Conservation (phyloP, 2,329 filamentous ascomycete species). For the Cytospora piceicola region DNA sequence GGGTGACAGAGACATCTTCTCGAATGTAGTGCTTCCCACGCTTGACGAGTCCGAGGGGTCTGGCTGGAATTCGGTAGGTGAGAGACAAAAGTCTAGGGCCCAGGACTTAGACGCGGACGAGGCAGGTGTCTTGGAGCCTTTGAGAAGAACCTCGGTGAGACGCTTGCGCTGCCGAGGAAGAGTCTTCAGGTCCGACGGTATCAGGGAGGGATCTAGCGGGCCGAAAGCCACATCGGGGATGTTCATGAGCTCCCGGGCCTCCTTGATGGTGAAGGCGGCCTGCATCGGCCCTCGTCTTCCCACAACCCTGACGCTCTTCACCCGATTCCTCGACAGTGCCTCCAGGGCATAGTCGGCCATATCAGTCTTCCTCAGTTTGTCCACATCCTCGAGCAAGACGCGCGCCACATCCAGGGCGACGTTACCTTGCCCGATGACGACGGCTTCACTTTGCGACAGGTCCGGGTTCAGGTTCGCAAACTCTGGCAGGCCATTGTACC, state of each 20-base stretch:
- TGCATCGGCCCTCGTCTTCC: conserved; percentile 89
- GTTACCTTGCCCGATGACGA: conserved; percentile 93
- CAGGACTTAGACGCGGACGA: conserved; percentile 67
- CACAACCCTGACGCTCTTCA: conserved; percentile 83
- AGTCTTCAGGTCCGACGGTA: conserved; percentile 69
- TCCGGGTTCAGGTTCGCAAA: conserved; percentile 74
- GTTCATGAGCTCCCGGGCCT: conserved; percentile 84
- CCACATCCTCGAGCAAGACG: conserved; percentile 77
- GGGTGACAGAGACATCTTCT: conserved; percentile 56
- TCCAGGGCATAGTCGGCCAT: conserved; percentile 85
- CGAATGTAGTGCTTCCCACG: conserved; percentile 71
- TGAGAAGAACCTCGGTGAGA: conserved; percentile 78
- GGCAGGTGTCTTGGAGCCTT: conserved; percentile 64
- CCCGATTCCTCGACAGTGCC: conserved; percentile 69
- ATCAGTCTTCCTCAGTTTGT: conserved; percentile 78
- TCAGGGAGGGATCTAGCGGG: conserved; percentile 65
- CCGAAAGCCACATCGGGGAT: conserved; percentile 73
- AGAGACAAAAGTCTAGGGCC: conserved; percentile 85
- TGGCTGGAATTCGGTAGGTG: conserved; percentile 70
- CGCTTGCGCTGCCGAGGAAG: conserved; percentile 77
- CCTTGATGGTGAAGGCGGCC: conserved; percentile 94
- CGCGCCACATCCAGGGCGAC: conserved; percentile 93
- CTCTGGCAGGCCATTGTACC: conserved; percentile 96
- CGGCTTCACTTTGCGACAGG: conserved; percentile 75
- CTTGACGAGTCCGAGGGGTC: conserved; percentile 47